Base-by-base conservation (phyloP, 2,329 filamentous ascomycete species). In the Cordyceps militaris region DNA sequence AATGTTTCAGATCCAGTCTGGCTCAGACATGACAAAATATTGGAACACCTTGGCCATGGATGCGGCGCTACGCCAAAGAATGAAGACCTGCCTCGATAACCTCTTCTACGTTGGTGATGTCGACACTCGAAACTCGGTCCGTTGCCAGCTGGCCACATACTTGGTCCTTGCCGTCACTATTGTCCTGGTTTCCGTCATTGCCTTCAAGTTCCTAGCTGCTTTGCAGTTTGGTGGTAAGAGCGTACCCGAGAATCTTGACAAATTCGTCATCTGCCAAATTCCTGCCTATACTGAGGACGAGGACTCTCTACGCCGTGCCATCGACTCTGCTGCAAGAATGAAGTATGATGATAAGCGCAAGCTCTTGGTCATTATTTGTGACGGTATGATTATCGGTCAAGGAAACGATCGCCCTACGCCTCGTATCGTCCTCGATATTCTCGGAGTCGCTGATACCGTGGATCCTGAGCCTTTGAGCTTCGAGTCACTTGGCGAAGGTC, bases 311-410 rank as follows among this genome's bases (percentile, higher is more conserved):
- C 91, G 94, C 57, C 92, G 93, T 79, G 94, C 94, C 59, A 96
- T 99, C 66, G 94, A 99, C 71, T 99, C 94, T 0, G 89, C 91
- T 59, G 92, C 94, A 28, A 83, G 91, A 61, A 97, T 97, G 91
- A 86, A 86, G 64, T 99, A 99, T 69, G 94, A 99, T 67, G 93
- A 99, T 70, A 99, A 99, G 78, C 90, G 94, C 68, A 99, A 99
- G 78, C 81, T 99, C 13, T 79, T 99, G 26, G 85, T 96, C 63
- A 81, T 99, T 61, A 80, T 99, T 62, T 99, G 94, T 67, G 94
- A 99, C 68, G 94, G 94, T 74, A 97, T 99, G 93, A 99, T 99
- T 77, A 95, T 99, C 63, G 94, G 94, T 67, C 92, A 97, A 75
- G 94, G 94, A 68, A 99, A 99, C 73, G 94, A 99, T 71, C 84